Base-by-base conservation (phyloP, 352 stramenopile species). In the Aphanomyces invadans region DNA sequence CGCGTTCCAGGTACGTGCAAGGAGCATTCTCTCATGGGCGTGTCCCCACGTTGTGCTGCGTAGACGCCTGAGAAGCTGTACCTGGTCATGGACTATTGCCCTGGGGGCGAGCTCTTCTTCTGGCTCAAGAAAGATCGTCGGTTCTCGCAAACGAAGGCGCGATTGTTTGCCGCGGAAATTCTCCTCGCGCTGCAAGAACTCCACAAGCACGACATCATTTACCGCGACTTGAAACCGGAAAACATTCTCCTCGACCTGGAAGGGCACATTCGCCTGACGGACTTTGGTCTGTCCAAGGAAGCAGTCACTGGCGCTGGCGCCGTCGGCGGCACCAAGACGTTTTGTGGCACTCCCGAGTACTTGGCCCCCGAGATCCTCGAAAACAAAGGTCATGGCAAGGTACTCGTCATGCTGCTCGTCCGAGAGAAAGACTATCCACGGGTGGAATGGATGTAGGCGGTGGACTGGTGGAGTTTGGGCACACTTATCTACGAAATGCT, bases 201-300 rank as follows among this genome's bases (percentile, higher is more conserved):
- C 55, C 93, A 98, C 83, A 83, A 85, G 69, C 86, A 95, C 75
- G 88, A 98, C 75, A 97, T 98, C 71, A 95, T 98, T 38, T 98
- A 98, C 80, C 83, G 91, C 76, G 95, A 98, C 73, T 79, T 98
- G 42, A 98, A 98, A 79, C 95, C 95, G 1, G 93, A 98, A 72
- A 98, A 98, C 77, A 92, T 98, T 45, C 74, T 97, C 55, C 78
- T 98, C 38, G 95, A 98, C 70, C 76, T 94, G 28, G 89, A 97
- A 61, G 94, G 92, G 48, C 94, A 98, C 79, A 88, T 98, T 60
- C 87, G 90, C 48, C 75, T 98, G 29, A 97, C 95, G 23, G 94
- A 98, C 73, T 98, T 98, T 71, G 94, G 94, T 65, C 83, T 98
- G 17, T 94, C 86, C 55, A 98, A 98, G 76, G 89, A 97, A 67